Base-by-base conservation (phyloP, 495 filamentous ascomycete species). In the Xylaria cubensis region DNA sequence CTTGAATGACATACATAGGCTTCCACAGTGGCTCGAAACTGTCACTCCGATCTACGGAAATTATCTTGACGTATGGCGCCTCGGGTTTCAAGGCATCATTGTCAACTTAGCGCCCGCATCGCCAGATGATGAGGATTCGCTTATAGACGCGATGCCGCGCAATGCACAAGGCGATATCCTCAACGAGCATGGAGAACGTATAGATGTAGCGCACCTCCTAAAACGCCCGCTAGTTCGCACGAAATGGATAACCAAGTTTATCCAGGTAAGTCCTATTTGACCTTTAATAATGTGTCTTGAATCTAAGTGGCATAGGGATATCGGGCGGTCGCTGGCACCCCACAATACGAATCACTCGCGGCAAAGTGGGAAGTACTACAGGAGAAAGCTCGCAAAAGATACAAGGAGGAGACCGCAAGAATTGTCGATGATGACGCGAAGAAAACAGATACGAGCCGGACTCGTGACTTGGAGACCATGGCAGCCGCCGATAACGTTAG, bases 31-130 rank as follows among this genome's bases (percentile, higher is more conserved):
- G 97, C 92, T 95, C 0, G 88, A 91, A 68, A 88, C 87, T 58
- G 90, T 93, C 4, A 87, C 92, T 68, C 88, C 88, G 73, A 84
- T 95, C 13, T 99, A 99, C 79, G 86, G 90, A 48, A 91, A 96
- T 73, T 99, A 98, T 79, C 86, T 99, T 29, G 89, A 89, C 71
- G 90, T 92, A 48, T 99, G 96, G 96, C 87, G 95, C 61, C 87
- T 97, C 67, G 96, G 96, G 4, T 99, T 99, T 81, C 92, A 97
- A 75, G 95, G 97, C 80, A 90, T 98, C 26, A 92, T 98, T 67
- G 92, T 99, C 75, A 97, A 96, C 75, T 87, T 99, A 34, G 94
- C 94, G 12, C 92, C 94, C 10, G 87, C 87, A 21, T 85, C 87
- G 50, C 73, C 76, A 72, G 76, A 88, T 82, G 80, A 86, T 77